Base-by-base conservation (phyloP, 2,329 filamentous ascomycete genomes). In the Aspergillus terreus region DNA sequence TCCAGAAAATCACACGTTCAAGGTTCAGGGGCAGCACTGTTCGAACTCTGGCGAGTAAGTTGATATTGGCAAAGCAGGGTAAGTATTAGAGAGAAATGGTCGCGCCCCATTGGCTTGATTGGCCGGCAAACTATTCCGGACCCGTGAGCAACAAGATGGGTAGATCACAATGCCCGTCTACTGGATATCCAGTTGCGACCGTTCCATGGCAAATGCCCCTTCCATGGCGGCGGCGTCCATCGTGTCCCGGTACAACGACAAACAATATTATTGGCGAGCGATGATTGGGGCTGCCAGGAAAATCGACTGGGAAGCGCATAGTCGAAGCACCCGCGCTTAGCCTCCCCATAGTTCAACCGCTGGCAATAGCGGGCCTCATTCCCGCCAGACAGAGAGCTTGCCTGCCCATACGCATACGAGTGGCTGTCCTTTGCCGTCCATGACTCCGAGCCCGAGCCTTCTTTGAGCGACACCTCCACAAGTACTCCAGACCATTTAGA, bases 121-220 rank as follows among this genome's bases (percentile, higher is more conserved):
- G 56, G 56, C 46, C 52, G 54, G 56, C 48, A 50, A 19, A 33
- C 46, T 51, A 51, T 40, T 46, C 54, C 51, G 15, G 54, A 27
- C 23, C 46, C 50, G 10, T 38, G 35, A 38, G n/a, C 14, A 11
- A 15, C 35, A 7, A 38, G 14, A 38, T 38, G 35, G 35, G 14
- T 23, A 38, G 35, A n/a, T n/a, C 4, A n/a, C 12, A 4, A 38
- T 17, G 35, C 17, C 40, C 40, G 23, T 38, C 35, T 38, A 38
- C 14, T 30, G 27, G 27, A 11, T 30, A 30, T 30, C 9, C n/a
- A n/a, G n/a, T n/a, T n/a, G n/a, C n/a, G n/a, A n/a, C n/a, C n/a
- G n/a, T n/a, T n/a, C n/a, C 27, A 30, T 30, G 27, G 27, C 27
- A 11, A 38, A n/a, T 15, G 1, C 5, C 35, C 35, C 4, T 38